Percentiles rank a stretch among this genome's conserved stretches.
phyloP scores from a whole-genome alignment of 768 basidiomycete species.

The Phaffia australis region DNA sequence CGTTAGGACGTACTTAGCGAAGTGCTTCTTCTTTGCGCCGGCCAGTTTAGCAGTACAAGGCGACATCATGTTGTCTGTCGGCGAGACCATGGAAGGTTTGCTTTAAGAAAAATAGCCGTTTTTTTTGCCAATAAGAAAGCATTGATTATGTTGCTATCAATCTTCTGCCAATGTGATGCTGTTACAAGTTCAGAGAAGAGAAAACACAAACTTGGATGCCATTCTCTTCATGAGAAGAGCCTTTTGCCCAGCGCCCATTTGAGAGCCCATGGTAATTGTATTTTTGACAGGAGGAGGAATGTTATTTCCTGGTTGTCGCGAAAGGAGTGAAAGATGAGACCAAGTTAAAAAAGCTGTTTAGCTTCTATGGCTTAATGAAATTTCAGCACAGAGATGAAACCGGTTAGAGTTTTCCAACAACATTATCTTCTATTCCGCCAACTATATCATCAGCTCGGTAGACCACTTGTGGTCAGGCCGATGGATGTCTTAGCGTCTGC shows the following conservation, averaged over 20 bases:
- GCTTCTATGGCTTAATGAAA: constrained; percentile 25
- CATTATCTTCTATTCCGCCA: too few species aligned
- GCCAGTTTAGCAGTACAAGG: constrained; percentile 85
- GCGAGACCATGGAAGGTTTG: constrained; percentile 79
- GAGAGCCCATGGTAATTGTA: constrained; percentile 12
- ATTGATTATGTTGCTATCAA: background rate
- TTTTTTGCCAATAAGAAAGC: background rate
- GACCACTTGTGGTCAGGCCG: background rate
- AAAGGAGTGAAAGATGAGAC: background rate
- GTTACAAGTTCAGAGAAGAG: constrained; percentile 2
- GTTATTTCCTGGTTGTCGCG: constrained; percentile 10
- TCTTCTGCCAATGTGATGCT: too few species aligned
- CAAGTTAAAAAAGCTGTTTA: constrained; percentile 36
- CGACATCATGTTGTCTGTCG: constrained; percentile 89
- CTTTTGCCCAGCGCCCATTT: constrained; percentile 58
- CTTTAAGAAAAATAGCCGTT: constrained; percentile 39
- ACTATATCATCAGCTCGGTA: too few species aligned
- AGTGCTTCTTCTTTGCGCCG: constrained; percentile 86
- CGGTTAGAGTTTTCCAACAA: too few species aligned
- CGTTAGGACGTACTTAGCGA: constrained; percentile 58
- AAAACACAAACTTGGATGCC: constrained; percentile 59
- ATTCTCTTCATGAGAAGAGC: constrained; percentile 87
- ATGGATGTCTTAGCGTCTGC: background rate
- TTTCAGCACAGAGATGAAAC: background rate
- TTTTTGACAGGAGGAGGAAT: constrained; percentile 12